Evolutionary conservation across 2,329 filamentous ascomycete genomes (phyloP), one percentile per base, ranked within the genome.

Genomic region (Ophioceras dolichostomum): DNA sequence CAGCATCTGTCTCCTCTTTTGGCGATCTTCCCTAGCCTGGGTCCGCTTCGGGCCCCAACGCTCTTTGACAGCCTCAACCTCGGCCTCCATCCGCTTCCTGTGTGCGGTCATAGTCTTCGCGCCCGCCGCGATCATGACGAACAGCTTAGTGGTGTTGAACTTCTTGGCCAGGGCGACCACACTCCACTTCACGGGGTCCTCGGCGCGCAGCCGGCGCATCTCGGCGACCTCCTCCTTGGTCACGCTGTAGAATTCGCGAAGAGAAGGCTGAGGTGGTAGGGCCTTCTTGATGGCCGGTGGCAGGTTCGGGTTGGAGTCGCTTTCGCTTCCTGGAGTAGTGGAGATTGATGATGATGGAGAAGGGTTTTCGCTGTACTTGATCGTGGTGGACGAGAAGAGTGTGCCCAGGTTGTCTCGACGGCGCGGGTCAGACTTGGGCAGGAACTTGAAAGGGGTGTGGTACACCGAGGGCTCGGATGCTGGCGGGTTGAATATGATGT

Each of bases 401-500:
- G 60, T 52, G 13, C 59, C 55, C 29, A 71, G 56, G 53, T 68
- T 64, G 33, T 64, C 62, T 37, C 59, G 57, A 20, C 70, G 67
- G 33, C 71, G 67, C 13, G 70, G 68, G 50, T 76, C 73, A 45
- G 51, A 56, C 36, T 62, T 65, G 38, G 76, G 76, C 21, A 80
- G 67, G 58, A 80, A 80, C 52, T 76, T 70, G 58, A 76, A 69
- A 39, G 76, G 76, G n/a, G 76, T 80, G 59, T 79, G 70, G 49
- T 65, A 66, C 40, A 76, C 73, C n/a, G 71, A 58, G 10, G 64
- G 55, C 24, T 58, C 59, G 32, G 64, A 58, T 22, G 63, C 57
- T 30, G 65, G 65, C 30, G 64, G 65, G 55, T 68, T 68, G 58
- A 65, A 66, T 47, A 68, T 56, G 48, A 68, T 61, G 41, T 59